Base-by-base conservation (phyloP, 768 basidiomycete species). In the Mycena filopes region DNA sequence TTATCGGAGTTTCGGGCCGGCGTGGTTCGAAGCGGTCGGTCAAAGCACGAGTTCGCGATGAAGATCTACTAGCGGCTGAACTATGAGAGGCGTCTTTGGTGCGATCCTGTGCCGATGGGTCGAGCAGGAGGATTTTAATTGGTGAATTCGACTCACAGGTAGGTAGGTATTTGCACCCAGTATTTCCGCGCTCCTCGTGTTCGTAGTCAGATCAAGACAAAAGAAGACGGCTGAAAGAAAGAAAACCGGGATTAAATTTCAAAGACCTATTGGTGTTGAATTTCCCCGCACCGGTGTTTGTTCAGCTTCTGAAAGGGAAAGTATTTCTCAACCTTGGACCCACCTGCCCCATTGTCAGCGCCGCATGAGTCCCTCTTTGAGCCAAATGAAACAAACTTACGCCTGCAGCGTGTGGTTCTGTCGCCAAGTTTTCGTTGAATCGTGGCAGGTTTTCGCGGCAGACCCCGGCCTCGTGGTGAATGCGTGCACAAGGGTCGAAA, bases 401-500 rank as follows among this genome's bases (percentile, higher is more conserved):
- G 13, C 21, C 36, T 16, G 8, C 2, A 25, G 4, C 31, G 28
- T n/a, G n/a, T n/a, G n/a, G n/a, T n/a, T 36, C 36, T 36, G 36
- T 36, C 10, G 15, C 10, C 7, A 4, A 23, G 11, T 25, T 33
- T 18, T 45, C 13, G 18, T 21, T 29, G 28, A 25, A 53, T 51
- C 26, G 43, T n/a, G n/a, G n/a, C 13, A 61, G 43, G 31, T 8
- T 15, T 15, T 18, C 20, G 2, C 1, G n/a, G 43, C 15, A 26
- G 38, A 42, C 25, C 23, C 36, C n/a, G 42, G 60, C 66, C 60
- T 63, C 66, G 48, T 55, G 61, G 46, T 15, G 55, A 33, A 25
- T 47, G 60, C 51, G 33, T 47, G 60, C 26, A 36, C 59, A 54
- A 29, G 18, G 43, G 28, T 53, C 46, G 18, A 42, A 33, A 43